These are phyloP conservation scores for Jaenimonas drosophilae DNA, from an alignment of 208 protist species.

Conservation along the genomic window DNA sequence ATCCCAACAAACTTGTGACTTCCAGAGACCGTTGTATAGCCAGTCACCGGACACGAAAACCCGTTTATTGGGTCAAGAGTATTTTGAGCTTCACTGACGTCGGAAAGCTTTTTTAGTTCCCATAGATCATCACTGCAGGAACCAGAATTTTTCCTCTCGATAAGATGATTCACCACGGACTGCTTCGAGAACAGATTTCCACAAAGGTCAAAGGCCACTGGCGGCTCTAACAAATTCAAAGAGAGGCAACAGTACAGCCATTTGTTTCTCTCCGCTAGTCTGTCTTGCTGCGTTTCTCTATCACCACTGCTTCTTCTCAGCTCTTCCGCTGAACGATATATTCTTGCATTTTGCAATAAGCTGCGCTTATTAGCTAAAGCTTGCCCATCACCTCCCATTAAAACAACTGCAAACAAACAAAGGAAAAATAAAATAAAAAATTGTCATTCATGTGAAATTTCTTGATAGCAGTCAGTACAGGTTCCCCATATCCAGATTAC, in stretches of 20 bases:
- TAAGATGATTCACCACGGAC: conserved; percentile 45
- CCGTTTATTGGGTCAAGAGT: conserved; percentile 9
- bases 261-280: conserved; percentile 9
- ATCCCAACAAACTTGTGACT: conserved; percentile 55
- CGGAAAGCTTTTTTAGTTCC: conserved; percentile 23
- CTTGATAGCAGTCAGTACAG: not conserved
- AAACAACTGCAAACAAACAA: conserved; percentile 4
- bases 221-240: conserved; percentile 33
- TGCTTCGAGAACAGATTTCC: conserved; percentile 61
- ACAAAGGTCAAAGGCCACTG: conserved; percentile 46
- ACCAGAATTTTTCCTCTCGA: conserved; percentile 11
- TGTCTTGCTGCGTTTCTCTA: conserved; percentile 16
- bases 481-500: conserved; percentile 1
- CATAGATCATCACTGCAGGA: not conserved
- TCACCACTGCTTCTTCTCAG: conserved; percentile 3
- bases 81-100: conserved; percentile 49
- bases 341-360: conserved; percentile 34
- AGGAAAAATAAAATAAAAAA: conserved; percentile 3
- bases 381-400: conserved; percentile 79
- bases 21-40: conserved; percentile 29
- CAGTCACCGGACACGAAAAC: conserved; percentile 52
- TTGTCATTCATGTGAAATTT: not conserved
- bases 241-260: conserved; percentile 61
- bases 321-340: conserved; percentile 25
- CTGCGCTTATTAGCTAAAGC: conserved; percentile 66